Evolutionary conservation across 140 eudicot species (phyloP), one percentile per base, ranked within the genome.

Genomic region (Bidens hawaiensis): DNA sequence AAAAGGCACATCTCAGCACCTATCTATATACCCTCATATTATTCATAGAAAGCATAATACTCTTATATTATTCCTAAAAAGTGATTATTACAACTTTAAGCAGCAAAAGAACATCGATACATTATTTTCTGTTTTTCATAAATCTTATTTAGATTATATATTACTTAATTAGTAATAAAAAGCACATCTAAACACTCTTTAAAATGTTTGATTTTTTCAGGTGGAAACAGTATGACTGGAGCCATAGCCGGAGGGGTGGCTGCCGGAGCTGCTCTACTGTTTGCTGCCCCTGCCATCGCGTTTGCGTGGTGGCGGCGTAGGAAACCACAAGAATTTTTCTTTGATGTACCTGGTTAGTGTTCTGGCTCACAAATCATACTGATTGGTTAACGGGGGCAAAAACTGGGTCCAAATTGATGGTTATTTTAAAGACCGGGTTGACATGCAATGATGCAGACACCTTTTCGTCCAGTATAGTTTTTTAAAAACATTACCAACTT

Each of bases 321-420:
- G 40, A 90, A 86, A 74, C 95, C 97, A 0, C 94, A 62, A 38
- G 97, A 90, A 38, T 72, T 75, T 75, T 90, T 90, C 94, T 90
- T 86, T 49, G 97, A 90, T 48, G 97, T 90, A 1, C 97, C 97
- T 42, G 97, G 97, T 83, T 61, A 67, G 87, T 80, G 12, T 6
- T 46, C 10, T 36, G n/a, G 2, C 59, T 38, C 24, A 21, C 5
- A 4, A 23, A 25, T n/a, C n/a, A 5, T 12, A n/a, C 19, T 25
- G 45, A 26, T 56, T 9, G 45, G 63, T 43, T 56, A 30, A 17
- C 45, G n/a, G 10, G 45, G 17, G 28, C 45, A 28, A 16, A 56
- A 28, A 54, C 2, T n/a, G 5, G 17, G 61, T 52, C 23, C 27
- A 23, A 19, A 9, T 46, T 46, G 22, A n/a, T 5, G 52, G 23